Percentiles rank a stretch among this genome's conserved stretches.
Conservation (phyloP, 2,329 filamentous ascomycete genomes). For the Hypoxylon sp. region DNA sequence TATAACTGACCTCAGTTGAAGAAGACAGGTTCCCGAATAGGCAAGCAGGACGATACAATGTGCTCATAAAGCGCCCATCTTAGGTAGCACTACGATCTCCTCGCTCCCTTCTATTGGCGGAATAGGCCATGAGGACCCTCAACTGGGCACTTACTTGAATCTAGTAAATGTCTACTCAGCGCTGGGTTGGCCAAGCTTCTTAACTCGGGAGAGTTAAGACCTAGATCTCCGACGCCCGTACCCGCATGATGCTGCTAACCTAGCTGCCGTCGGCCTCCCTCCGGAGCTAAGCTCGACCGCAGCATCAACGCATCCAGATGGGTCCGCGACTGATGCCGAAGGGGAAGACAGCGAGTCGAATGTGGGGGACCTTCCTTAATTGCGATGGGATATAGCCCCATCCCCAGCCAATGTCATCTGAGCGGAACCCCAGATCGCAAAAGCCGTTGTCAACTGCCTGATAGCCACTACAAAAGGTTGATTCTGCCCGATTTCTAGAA, state of each 20-base stretch:
- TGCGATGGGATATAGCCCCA: conserved; percentile 6
- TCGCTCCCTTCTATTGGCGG: conserved; percentile 4
- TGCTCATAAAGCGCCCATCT: not conserved
- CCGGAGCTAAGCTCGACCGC: not conserved
- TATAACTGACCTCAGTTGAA: conserved; percentile 14
- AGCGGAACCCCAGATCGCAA: not conserved
- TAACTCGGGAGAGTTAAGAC: not conserved
- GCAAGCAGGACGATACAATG: conserved; percentile 3
- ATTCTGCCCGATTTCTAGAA: not conserved
- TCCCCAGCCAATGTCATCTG: not conserved
- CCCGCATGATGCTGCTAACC: not conserved
- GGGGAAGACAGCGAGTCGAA: not conserved
- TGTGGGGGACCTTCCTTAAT: conserved; percentile 1
- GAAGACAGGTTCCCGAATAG: conserved; percentile 12
- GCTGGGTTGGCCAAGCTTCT: conserved; percentile 13
- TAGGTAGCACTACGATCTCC: conserved; percentile 1
- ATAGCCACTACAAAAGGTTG: not conserved
- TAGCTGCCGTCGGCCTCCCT: conserved; percentile 8
- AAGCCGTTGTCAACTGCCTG: not conserved
- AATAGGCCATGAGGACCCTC: not conserved
- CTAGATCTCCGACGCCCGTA: conserved; percentile 6
- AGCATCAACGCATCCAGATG: not conserved
- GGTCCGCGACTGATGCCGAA: not conserved
- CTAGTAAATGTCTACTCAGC: conserved; percentile 4
- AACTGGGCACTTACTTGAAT: not conserved